Evolutionary conservation across 164 flowering plant genomes (phyloP).

Genomic region (Saururus chinensis): DNA sequence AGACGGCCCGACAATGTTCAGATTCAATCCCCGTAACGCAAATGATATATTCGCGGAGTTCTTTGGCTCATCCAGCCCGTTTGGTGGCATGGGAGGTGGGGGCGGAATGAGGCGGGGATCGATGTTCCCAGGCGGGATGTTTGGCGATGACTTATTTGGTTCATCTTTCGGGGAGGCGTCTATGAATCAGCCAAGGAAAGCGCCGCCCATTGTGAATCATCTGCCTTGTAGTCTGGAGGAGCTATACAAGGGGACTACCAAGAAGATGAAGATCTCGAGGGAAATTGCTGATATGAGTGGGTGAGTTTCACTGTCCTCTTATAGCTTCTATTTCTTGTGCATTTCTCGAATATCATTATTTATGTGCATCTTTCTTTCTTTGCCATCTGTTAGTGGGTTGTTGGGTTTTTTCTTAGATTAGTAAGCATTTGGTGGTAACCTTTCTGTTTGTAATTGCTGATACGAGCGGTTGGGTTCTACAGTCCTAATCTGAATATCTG

Average conservation of each 20-base stretch:
- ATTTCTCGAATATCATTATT: too few relatives aligned
- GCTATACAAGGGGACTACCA: slow-evolving; percentile 17
- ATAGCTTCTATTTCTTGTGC: too few relatives aligned
- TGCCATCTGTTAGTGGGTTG: too few relatives aligned
- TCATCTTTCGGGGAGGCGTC: slow-evolving; percentile 16
- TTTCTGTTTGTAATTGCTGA: too few relatives aligned
- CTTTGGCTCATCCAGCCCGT: slow-evolving; percentile 43
- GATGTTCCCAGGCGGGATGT: slow-evolving; percentile 25
- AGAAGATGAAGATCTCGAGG: slow-evolving; percentile 24
- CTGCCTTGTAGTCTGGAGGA: slow-evolving; percentile 18
- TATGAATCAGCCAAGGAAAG: slow-evolving; percentile 4
- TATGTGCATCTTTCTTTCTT: too few relatives aligned
- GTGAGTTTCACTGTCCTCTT: slow-evolving; percentile 5
- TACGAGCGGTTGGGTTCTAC: too few relatives aligned
- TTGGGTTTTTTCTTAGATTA: too few relatives aligned
- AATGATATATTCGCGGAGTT: slow-evolving; percentile 53
- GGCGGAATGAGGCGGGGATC: slow-evolving; percentile 17
- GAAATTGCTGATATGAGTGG: slow-evolving; percentile 13
- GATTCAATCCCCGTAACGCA: slow-evolving; percentile 47
- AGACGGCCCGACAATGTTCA: slow-evolving; percentile 33
- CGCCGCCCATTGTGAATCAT: slow-evolving; percentile 11
- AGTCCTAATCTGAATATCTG: too few relatives aligned
- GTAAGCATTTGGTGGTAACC: too few relatives aligned
- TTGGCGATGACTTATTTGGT: slow-evolving; percentile 41
- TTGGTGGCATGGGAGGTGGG: slow-evolving; percentile 35